Base-by-base conservation (phyloP, 2,329 filamentous ascomycete genomes). In the Hyphodiscus sp. region DNA sequence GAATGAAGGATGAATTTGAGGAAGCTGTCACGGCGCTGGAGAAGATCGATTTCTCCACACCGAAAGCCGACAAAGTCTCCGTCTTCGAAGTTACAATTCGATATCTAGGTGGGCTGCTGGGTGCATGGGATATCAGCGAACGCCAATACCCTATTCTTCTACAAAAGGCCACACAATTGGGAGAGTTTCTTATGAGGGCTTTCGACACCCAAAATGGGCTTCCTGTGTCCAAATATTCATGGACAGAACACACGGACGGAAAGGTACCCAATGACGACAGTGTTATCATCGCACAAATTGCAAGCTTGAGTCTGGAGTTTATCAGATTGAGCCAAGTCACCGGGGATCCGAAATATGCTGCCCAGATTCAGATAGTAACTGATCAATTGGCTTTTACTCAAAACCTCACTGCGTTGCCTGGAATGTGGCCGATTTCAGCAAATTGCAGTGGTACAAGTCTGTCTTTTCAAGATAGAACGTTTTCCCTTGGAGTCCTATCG, bases 1-100 rank as follows among this genome's bases (percentile, higher is more conserved):
- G 80, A 41, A 65, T 94, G 69, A 80, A 79, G 62, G 76, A 85
- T 1, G 87, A 92, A 63, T 95, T 94, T 64, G 81, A 88, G 52
- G 83, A 88, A 56, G 89, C 88, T 1, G 80, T 88, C 48, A 75
- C 80, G 49, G 82, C 78, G 3, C 81, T 90, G 23, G 76, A 75
- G 52, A 89, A 95, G 15, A 53, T 45, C 23, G 23, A 26, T 26
- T 26, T 26, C 23, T 26, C 23, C 23, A 26, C 3, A 26, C 23
- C 23, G 8, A 26, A 26, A 26, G 23, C 23, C 23, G 23, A 26
- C 23, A 26, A 51, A 20, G 49, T 69, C 41, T 68, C 67, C 47
- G 59, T 71, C 15, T 71, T 70, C 47, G 69, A 71, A 55, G 69
- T 67, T 2, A 71, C 67, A 2, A 71, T 70, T 43, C 60, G 69